Conservation (phyloP, 148 eudicot genomes). For the Vaccinium darrowii region DNA sequence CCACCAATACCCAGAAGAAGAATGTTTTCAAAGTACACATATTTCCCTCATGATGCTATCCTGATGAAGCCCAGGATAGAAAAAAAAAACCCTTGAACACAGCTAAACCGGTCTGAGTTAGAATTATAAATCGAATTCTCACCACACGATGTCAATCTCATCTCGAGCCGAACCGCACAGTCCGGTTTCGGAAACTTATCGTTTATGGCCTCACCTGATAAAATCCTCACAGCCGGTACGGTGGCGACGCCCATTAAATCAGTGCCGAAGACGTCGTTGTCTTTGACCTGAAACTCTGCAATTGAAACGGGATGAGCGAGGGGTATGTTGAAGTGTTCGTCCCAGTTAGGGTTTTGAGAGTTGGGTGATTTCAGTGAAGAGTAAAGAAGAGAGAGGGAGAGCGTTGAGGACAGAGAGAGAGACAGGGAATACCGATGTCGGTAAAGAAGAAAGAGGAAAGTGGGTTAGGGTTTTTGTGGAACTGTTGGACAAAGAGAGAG, state of each 20-base stretch:
- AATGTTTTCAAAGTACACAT: not conserved
- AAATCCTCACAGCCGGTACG: conserved; percentile 43
- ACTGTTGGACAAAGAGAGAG: too few species aligned
- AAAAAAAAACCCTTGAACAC: too few species aligned
- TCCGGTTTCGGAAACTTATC: conserved; percentile 59
- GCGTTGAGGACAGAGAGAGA: too few species aligned
- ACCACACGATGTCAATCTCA: conserved; percentile 43
- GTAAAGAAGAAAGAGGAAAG: too few species aligned
- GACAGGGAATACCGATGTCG: too few species aligned
- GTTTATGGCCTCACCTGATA: conserved; percentile 46
- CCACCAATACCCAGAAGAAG: not conserved
- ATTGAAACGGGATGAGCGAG: conserved; percentile 67
- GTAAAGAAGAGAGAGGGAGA: too few species aligned
- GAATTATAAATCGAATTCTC: conserved; percentile 23
- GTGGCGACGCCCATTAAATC: conserved; percentile 65
- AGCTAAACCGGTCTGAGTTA: conserved; percentile 21
- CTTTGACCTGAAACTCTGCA: conserved; percentile 69
- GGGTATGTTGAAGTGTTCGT: conserved; percentile 69
- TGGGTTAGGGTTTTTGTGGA: too few species aligned
- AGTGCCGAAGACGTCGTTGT: conserved; percentile 79
- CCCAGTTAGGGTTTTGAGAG: conserved; percentile 57
- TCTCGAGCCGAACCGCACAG: conserved; percentile 48
- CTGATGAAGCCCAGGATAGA: too few species aligned
- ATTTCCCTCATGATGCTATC: too few species aligned
- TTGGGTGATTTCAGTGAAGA: too few species aligned